phyloP scores from a whole-genome alignment of 257 asterid species.

The Przewalskia tangutica region DNA sequence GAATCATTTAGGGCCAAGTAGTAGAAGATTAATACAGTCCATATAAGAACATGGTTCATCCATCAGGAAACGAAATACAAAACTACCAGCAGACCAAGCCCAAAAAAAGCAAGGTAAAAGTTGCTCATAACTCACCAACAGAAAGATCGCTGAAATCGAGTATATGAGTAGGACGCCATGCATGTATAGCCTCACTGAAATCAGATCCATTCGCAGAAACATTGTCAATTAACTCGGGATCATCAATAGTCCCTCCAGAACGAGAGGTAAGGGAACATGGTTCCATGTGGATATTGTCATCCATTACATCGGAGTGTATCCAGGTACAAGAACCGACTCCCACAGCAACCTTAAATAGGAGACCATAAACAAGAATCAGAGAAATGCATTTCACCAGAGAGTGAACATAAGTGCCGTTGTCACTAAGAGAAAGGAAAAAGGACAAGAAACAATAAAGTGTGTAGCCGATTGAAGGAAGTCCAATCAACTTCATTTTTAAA shows the following conservation, averaged over 20 bases:
- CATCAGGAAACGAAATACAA: not conserved
- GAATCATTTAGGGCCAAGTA: not conserved
- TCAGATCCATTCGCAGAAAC: constrained; percentile 15
- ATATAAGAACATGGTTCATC: not conserved
- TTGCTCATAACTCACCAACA: constrained; percentile 48
- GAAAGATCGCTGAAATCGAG: constrained; percentile 82
- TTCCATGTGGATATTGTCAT: constrained; percentile 79
- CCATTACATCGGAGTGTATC: constrained; percentile 96
- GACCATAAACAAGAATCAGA: not conserved
- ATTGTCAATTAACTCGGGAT: constrained; percentile 21
- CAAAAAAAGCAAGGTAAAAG: not conserved
- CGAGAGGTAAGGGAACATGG: constrained; percentile 29
- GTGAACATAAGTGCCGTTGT: not conserved
- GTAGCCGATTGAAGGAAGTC: not conserved
- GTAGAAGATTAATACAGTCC: not conserved
- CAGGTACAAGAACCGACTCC: constrained; percentile 55
- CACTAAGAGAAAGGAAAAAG: not conserved
- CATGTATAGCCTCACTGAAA: constrained; percentile 15
- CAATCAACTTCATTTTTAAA: constrained; percentile 42
- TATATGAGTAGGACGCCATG: constrained; percentile 74
- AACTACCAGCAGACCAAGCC: not conserved
- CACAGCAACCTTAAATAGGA: constrained; percentile 27
- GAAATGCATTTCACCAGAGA: not conserved
- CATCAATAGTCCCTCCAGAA: constrained; percentile 21
- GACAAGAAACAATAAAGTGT: not conserved